Conservation (phyloP, 148 eudicot genomes). For the Camellia granthamiana region DNA sequence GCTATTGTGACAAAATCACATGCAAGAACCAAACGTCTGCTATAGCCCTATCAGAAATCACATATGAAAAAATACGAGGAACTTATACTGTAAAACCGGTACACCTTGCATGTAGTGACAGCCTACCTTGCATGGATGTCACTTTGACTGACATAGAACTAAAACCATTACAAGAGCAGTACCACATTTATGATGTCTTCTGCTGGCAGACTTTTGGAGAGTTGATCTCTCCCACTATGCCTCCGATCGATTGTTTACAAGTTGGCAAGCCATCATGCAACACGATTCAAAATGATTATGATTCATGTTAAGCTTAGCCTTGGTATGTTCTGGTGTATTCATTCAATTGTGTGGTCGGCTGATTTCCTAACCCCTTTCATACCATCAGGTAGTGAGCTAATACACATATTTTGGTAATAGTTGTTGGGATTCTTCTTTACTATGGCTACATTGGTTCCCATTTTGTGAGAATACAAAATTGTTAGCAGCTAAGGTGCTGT, state of each 20-base stretch:
- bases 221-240: constrained; percentile 54
- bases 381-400: constrained; percentile 12
- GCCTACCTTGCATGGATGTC: constrained; percentile 73
- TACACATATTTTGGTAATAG: neutral
- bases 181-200: constrained; percentile 64
- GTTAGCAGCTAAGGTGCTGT: neutral
- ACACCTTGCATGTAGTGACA: constrained; percentile 90
- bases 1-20: constrained; percentile 73
- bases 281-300: constrained; percentile 54
- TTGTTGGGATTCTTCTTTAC: neutral
- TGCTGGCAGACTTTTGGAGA: constrained; percentile 89
- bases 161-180: constrained; percentile 54
- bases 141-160: constrained; percentile 60
- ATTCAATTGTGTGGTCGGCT: constrained; percentile 25
- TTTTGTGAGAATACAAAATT: neutral
- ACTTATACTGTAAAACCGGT: constrained; percentile 92
- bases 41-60: constrained; percentile 75
- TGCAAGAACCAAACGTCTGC: constrained; percentile 83
- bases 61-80: constrained; percentile 68
- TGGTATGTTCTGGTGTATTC: constrained; percentile 14
- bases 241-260: constrained; percentile 65
- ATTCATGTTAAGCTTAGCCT: constrained; percentile 43
- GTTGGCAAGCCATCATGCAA: constrained; percentile 60
- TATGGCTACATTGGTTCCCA: constrained; percentile 13
- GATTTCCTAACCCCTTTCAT: constrained; percentile 31